These are phyloP conservation scores for Pleurotus salmoneostramineus DNA, from an alignment of 768 basidiomycete species.

Conservation along the genomic window DNA sequence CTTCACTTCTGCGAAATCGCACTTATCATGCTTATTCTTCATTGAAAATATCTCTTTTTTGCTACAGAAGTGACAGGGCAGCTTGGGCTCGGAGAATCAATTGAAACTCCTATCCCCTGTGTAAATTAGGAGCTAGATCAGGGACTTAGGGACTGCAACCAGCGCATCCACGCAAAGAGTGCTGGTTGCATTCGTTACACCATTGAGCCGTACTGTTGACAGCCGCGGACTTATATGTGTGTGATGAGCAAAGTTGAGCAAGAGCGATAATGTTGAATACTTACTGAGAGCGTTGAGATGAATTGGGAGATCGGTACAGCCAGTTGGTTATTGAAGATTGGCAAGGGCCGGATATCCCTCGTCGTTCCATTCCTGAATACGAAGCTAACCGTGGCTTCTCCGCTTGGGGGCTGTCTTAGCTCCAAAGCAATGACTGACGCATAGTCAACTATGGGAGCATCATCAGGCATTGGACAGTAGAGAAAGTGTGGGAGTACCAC, in stretches of 20 bases:
- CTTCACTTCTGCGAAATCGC: no score
- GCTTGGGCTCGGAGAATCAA: no score
- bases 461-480: neutral
- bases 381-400: slow-evolving; percentile 37
- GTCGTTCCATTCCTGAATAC: slow-evolving; percentile 49
- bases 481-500: slow-evolving; percentile 12
- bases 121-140: no score
- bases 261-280: slow-evolving; percentile 4
- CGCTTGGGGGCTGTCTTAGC: slow-evolving; percentile 26
- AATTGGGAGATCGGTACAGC: slow-evolving; percentile 36
- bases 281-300: slow-evolving; percentile 30
- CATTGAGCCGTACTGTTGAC: slow-evolving; percentile 41
- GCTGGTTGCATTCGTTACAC: slow-evolving; percentile 42
- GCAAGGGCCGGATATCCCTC: slow-evolving; percentile 29
- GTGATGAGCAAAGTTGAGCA: neutral
- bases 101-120: no score
- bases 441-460: slow-evolving; percentile 28
- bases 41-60: no score
- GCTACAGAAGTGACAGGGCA: no score
- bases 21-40: no score
- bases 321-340: slow-evolving; percentile 23
- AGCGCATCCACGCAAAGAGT: slow-evolving; percentile 33
- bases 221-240: slow-evolving; percentile 21
- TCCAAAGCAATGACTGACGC: slow-evolving; percentile 40
- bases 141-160: slow-evolving; percentile 1